Evolutionary conservation across 148 eudicot genomes (phyloP), one percentile per base, ranked within the genome.

Genomic region (Bassia scoparia): DNA sequence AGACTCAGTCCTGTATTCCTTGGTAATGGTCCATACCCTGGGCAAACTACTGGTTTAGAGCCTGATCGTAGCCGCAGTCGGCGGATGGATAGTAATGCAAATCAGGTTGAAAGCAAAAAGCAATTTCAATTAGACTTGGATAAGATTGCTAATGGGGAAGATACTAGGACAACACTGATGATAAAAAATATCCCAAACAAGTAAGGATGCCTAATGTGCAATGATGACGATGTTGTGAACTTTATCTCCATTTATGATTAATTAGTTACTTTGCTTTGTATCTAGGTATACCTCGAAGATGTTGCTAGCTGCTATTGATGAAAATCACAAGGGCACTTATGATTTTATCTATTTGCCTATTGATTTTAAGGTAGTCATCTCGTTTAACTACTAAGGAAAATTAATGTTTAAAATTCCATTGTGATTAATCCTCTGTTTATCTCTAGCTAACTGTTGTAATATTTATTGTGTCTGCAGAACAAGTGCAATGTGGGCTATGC

Each of bases 401-500:
- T 5, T 41, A 6, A 6, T 26, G 3, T 26, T 26, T 8, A n/a
- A 23, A 13, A 44, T 66, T 66, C 53, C 16, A 27, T 66, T 66
- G 1, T 23, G 18, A 43, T 66, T 5, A n/a, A 23, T 13, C 52
- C 43, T 61, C 46, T 62, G 46, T 56, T 31, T 27, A 46, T 66
- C 52, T 71, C 17, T 38, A 35, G 72, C 66, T 76, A 33, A 66
- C 38, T 52, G 14, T 75, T 33, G 35, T 41, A 44, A 29, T 6
- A 3, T 72, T 70, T 16, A 29, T 78, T 65, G 21, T 78, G 31
- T 81, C 27, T 88, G 83, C 95, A 93, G 98, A 93, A 93, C 61
- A 94, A 91, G 76, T 94, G 98, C 88, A 94, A 94, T 73, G 97
- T 94, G 50, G 98, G 98, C 58, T 94, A 94, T 74, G 98, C 98